Evolutionary conservation across 2,329 filamentous ascomycete species (phyloP), one percentile per base, ranked within the genome.

Genomic region (Penicillium expansum): DNA sequence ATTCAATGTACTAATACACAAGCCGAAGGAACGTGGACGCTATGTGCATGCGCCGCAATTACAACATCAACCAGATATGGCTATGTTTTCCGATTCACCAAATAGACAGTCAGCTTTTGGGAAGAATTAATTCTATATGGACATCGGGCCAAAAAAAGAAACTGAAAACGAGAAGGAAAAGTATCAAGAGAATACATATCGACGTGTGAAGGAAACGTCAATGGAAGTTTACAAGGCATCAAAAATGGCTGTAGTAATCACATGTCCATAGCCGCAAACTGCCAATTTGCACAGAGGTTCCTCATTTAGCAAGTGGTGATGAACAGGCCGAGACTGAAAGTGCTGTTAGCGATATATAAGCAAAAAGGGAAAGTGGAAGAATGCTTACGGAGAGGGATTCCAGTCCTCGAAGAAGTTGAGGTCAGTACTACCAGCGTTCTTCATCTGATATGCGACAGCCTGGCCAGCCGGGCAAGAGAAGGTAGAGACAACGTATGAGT

Each of bases 361-460:
- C n/a, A 32, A 13, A 22, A n/a, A 45, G 22, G 41, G 18, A 30
- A n/a, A 6, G 3, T n/a, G 5, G 3, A 5, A 41, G 20, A 16
- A 29, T 50, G 74, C 75, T 71, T 68, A 77, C 74, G 80, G 76
- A 59, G 74, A 71, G 10, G 77, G 78, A 65, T 86, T 86, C 63
- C 76, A 86, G 68, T 89, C 84, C 74, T 90, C 80, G 75, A 88
- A 87, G 72, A 82, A 89, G 55, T 81, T 72, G 38, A 89, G 70
- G 47, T 76, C 67, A 38, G 84, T 84, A 60, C 74, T 74, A 3
- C 80, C 82, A 6, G 74, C 74, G 43, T 77, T 75, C 45, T 74
- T 78, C 63, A 88, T 77, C 74, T 83, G 75, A 62, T 80, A 83
- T 2, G 73, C 74, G 18, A 87, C 70, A 18, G 75, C 75, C 68